Evolutionary conservation across 208 protist species (phyloP).

Genomic region (Leishmania aethiopica): DNA sequence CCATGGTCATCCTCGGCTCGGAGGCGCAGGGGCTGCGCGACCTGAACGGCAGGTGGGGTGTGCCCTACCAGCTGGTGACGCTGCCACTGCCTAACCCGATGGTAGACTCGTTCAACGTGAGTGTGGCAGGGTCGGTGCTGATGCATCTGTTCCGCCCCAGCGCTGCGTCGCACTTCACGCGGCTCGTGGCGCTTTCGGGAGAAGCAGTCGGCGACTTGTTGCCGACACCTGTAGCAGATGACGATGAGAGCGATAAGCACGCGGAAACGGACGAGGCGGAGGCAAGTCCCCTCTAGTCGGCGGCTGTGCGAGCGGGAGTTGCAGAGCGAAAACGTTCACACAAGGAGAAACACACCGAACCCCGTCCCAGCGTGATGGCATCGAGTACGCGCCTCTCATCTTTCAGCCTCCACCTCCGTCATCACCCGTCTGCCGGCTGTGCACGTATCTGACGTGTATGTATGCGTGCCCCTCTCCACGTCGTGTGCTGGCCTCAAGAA

Average conservation of each 20-base stretch:
- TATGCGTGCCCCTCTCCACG: not conserved
- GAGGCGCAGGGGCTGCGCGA: conserved; percentile 68
- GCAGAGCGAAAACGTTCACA: not conserved
- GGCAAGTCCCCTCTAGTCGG: not conserved
- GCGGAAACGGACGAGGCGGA: not conserved
- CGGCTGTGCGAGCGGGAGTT: too few species aligned
- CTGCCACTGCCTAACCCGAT: conserved; percentile 70
- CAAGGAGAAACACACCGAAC: not conserved
- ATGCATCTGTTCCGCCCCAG: conserved; percentile 67
- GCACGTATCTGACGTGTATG: not conserved
- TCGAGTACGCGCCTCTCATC: not conserved
- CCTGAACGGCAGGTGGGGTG: conserved; percentile 54
- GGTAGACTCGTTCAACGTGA: conserved; percentile 84
- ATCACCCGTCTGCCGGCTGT: not conserved
- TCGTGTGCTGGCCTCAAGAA: not conserved
- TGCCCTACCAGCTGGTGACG: conserved; percentile 65
- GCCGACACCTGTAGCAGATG: not conserved
- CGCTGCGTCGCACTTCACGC: conserved; percentile 49
- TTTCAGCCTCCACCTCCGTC: not conserved
- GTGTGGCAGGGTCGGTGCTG: conserved; percentile 76
- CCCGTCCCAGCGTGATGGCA: not conserved
- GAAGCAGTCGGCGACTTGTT: conserved; percentile 15
- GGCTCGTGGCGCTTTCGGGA: conserved; percentile 23
- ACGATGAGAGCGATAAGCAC: conserved; percentile 6
- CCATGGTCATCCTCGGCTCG: conserved; percentile 82